phyloP scores from a whole-genome alignment of 495 filamentous ascomycete genomes.

The Cercophora scortea region DNA sequence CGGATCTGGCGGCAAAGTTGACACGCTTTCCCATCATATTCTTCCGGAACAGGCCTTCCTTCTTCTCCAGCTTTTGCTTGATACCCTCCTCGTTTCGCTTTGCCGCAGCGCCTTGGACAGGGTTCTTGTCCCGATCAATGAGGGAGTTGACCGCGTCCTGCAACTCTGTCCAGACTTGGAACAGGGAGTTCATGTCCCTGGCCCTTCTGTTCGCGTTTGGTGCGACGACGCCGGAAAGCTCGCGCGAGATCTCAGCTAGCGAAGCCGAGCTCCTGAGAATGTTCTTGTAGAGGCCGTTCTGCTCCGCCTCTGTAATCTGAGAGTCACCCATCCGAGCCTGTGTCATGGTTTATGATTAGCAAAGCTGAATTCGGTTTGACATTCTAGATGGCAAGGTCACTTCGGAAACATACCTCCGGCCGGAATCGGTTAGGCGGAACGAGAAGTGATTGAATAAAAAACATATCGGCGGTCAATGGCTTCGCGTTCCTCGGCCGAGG shows the following conservation, averaged over 20 bases:
- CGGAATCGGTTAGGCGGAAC: slow-evolving; percentile 90
- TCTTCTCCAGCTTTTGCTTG: slow-evolving; percentile 97
- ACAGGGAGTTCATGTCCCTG: slow-evolving; percentile 35
- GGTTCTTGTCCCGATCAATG: slow-evolving; percentile 80
- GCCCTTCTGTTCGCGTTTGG: slow-evolving; percentile 31
- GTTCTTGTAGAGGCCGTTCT: slow-evolving; percentile 76
- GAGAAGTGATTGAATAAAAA: slow-evolving; percentile 78
- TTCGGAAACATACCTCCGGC: slow-evolving; percentile 45
- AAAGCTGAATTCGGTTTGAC: too few species aligned
- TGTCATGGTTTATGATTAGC: not conserved
- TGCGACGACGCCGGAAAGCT: slow-evolving; percentile 43
- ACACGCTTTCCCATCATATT: slow-evolving; percentile 99
- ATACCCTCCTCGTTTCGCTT: slow-evolving; percentile 74
- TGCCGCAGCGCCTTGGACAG: slow-evolving; percentile 63
- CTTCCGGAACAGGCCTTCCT: slow-evolving; percentile 95
- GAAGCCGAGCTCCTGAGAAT: slow-evolving; percentile 64
- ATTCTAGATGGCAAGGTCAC: too few species aligned
- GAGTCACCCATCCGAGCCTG: slow-evolving; percentile 62
- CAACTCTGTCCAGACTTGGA: slow-evolving; percentile 62
- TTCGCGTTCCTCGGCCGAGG: slow-evolving; percentile 40
- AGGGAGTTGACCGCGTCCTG: slow-evolving; percentile 88
- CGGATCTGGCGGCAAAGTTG: slow-evolving; percentile 94
- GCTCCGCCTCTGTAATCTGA: slow-evolving; percentile 72
- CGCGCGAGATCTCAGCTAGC: slow-evolving; percentile 68
- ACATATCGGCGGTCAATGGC: slow-evolving; percentile 70